phyloP scores from a whole-genome alignment of 495 filamentous ascomycete species.

The Sordaria brevicollis region DNA sequence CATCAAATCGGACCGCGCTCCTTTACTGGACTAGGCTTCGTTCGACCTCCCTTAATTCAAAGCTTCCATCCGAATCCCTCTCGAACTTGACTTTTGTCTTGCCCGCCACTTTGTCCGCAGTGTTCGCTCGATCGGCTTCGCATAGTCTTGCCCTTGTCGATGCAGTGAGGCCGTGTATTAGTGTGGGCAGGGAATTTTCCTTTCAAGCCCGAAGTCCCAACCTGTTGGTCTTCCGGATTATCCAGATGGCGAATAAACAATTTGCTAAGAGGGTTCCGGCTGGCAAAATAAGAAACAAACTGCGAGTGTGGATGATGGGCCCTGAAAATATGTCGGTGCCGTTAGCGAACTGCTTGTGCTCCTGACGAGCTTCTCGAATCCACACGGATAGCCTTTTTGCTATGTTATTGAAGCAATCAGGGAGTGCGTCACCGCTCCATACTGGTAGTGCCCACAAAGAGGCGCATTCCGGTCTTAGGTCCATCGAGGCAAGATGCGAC shows the following conservation, averaged over 20 bases:
- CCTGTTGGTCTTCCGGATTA: neutral
- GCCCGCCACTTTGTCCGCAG: neutral
- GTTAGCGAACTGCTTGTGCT: neutral
- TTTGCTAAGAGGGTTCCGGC: neutral
- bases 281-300: neutral
- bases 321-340: neutral
- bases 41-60: neutral
- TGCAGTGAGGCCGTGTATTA: neutral
- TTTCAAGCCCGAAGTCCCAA: neutral
- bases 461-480: too few species aligned
- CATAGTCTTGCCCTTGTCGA: neutral
- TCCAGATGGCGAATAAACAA: neutral
- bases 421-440: too few species aligned
- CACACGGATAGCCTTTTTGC: neutral
- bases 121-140: neutral
- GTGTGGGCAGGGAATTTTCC: neutral
- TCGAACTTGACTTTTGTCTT: neutral
- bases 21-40: too few species aligned
- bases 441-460: too few species aligned
- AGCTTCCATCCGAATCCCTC: neutral
- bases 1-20: too few species aligned
- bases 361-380: neutral
- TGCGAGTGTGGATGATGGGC: neutral
- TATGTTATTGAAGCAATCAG: neutral
- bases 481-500: too few species aligned